phyloP scores from a whole-genome alignment of 2,329 filamentous ascomycete species.

The Botrytis tulipae region DNA sequence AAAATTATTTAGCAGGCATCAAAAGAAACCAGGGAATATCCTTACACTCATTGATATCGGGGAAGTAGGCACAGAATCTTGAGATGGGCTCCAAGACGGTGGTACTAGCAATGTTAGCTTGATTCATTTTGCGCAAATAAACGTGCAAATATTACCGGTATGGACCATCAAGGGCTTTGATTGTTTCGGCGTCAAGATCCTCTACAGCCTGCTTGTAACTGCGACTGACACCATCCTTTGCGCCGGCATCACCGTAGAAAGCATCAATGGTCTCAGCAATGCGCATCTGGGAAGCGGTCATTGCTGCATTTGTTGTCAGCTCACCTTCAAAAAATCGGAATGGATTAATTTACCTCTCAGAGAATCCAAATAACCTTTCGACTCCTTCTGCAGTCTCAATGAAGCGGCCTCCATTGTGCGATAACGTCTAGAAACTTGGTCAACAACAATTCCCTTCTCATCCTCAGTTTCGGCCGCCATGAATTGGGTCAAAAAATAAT shows the following conservation, averaged over 20 bases:
- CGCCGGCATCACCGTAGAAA: constrained; percentile 95
- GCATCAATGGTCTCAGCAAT: constrained; percentile 99
- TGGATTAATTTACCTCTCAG: constrained; percentile 64
- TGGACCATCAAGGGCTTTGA: constrained; percentile 95
- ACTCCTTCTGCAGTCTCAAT: constrained; percentile 90
- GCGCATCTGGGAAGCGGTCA: constrained; percentile 99
- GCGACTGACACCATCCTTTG: constrained; percentile 89
- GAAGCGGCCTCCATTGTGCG: constrained; percentile 96
- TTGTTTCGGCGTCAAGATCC: constrained; percentile 95
- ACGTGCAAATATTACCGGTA: constrained; percentile 61
- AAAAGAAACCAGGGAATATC: neutral
- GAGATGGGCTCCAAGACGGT: constrained; percentile 95
- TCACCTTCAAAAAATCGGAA: neutral
- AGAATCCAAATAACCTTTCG: constrained; percentile 96
- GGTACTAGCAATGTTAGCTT: constrained; percentile 51
- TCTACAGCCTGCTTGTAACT: constrained; percentile 99
- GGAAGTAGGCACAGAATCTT: constrained; percentile 96
- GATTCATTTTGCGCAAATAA: neutral
- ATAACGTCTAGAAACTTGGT: constrained; percentile 65
- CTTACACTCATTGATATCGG: constrained; percentile 94
- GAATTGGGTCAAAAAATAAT: neutral
- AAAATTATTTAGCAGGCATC: constrained; percentile 26
- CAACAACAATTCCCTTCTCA: neutral
- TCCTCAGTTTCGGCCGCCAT: neutral
- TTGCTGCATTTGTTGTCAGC: constrained; percentile 56